Evolutionary conservation across 2,329 filamentous ascomycete species (phyloP), one percentile per base, ranked within the genome.

Genomic region (Coniochaeta sp.): DNA sequence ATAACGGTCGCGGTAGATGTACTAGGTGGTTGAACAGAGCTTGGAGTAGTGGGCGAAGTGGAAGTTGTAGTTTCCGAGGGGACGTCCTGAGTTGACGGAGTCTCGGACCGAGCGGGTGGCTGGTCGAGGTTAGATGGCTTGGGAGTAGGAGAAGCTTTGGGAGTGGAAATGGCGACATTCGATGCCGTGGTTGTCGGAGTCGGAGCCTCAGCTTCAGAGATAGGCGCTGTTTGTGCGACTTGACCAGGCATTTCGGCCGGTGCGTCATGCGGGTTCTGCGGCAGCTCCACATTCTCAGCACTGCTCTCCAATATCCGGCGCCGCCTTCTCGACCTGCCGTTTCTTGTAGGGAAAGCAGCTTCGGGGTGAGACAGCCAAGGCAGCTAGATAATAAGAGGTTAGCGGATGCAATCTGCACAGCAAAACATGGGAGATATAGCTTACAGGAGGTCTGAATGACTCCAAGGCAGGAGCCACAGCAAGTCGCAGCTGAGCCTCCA

Each of bases 341-440:
- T 65, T 65, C 72, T 75, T 3, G 67, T 66, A 14, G 84, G 84
- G 66, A 85, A 88, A 11, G 76, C 73, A 31, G 72, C 66, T 34
- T 82, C 79, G 3, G 81, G 80, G 34, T 71, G 72, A 0, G 83
- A 85, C 28, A 78, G 67, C 84, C 84, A 87, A 11, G 85, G 85
- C 11, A 87, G 72, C 82, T 86, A 59, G 22, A 63, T 22, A 50
- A 34, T 28, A 14, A 54, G n/a, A 38, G 34, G 62, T 55, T 31
- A 52, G 47, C 14, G 3, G 6, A n/a, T 6, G 47, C 24, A n/a
- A 7, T 22, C 16, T 36, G 17, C 17, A 22, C 12, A 34, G 34
- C 17, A n/a, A n/a, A 17, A 5, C 8, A 57, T 36, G 54, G 24
- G 34, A 8, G 26, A 16, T 38, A 55, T 19, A 52, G 77, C 81